These are phyloP conservation scores for Aspergillus incahuasiensis DNA, from an alignment of 495 filamentous ascomycete species.

Conservation along the genomic window DNA sequence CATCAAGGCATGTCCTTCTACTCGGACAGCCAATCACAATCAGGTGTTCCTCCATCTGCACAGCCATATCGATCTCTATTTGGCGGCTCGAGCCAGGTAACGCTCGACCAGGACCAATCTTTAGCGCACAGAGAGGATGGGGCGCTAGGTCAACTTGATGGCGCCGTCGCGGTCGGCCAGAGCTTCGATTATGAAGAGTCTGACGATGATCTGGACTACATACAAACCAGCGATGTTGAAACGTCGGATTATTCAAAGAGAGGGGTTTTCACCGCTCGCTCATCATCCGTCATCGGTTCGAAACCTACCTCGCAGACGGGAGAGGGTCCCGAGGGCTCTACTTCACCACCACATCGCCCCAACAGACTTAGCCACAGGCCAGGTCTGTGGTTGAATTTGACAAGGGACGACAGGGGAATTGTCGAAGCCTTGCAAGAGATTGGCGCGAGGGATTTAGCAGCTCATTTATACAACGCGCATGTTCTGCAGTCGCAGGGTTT, in stretches of 20 bases:
- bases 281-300: neutral
- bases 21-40: slow-evolving; percentile 22
- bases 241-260: neutral
- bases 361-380: slow-evolving; percentile 51
- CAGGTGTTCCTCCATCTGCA: slow-evolving; percentile 31
- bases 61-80: slow-evolving; percentile 35
- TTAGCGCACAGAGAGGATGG: neutral
- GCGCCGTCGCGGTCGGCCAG: neutral
- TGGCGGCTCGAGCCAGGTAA: slow-evolving; percentile 28
- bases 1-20: slow-evolving; percentile 33
- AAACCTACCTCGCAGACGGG: neutral
- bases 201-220: slow-evolving; percentile 23
- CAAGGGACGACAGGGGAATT: slow-evolving; percentile 52
- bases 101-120: slow-evolving; percentile 3
- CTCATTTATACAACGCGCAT: slow-evolving; percentile 75
- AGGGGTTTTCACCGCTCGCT: no score
- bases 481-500: slow-evolving; percentile 40
- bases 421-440: slow-evolving; percentile 53
- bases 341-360: slow-evolving; percentile 32
- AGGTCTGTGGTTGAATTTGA: slow-evolving; percentile 57
- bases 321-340: neutral
- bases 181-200: slow-evolving; percentile 17
- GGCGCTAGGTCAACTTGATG: neutral
- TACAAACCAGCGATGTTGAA: slow-evolving; percentile 19
- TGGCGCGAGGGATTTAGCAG: slow-evolving; percentile 56